phyloP scores from a whole-genome alignment of 2,329 filamentous ascomycete species.

The Pleoardoris graminearum region DNA sequence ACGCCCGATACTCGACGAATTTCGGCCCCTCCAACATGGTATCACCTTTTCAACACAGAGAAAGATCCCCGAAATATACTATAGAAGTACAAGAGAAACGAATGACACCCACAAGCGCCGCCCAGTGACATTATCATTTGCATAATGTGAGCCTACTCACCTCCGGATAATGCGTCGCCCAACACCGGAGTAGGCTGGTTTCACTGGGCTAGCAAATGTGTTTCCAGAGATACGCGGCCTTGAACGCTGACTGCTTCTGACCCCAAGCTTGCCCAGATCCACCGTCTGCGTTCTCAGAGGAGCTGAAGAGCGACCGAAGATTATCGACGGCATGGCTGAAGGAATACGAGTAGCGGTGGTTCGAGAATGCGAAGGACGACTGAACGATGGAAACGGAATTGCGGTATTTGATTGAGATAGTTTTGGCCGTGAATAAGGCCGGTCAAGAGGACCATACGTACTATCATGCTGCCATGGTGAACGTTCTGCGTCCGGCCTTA shows the following conservation, averaged over 20 bases:
- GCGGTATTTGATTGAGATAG: constrained; percentile 8
- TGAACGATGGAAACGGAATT: constrained; percentile 10
- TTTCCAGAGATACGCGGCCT: constrained; percentile 2
- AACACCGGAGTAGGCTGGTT: constrained; percentile 13
- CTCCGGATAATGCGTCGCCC: constrained; percentile 26
- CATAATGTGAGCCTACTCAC: constrained; percentile 17
- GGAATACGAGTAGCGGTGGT: constrained; percentile 17
- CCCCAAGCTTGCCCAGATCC: constrained; percentile 23
- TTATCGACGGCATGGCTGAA: constrained; percentile 22
- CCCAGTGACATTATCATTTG: too few species aligned
- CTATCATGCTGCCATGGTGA: constrained; percentile 12
- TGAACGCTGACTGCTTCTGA: constrained; percentile 27
- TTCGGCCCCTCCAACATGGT: too few species aligned
- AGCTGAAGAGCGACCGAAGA: constrained; percentile 14
- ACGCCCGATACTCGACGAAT: too few species aligned
- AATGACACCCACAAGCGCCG: too few species aligned
- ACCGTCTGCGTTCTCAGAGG: constrained; percentile 22
- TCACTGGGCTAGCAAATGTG: constrained; percentile 6
- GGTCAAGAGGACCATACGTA: constrained; percentile 11
- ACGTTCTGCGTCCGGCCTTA: constrained; percentile 10
- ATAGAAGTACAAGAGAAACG: too few species aligned
- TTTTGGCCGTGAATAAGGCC: constrained; percentile 7
- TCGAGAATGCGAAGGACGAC: constrained; percentile 11
- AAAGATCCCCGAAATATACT: too few species aligned
- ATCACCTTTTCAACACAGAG: too few species aligned